A percentile compares a stretch with the other conserved stretches of the same genome.
phyloP scores from a whole-genome alignment of 2,329 filamentous ascomycete species.

The Ophiostoma populinum region DNA sequence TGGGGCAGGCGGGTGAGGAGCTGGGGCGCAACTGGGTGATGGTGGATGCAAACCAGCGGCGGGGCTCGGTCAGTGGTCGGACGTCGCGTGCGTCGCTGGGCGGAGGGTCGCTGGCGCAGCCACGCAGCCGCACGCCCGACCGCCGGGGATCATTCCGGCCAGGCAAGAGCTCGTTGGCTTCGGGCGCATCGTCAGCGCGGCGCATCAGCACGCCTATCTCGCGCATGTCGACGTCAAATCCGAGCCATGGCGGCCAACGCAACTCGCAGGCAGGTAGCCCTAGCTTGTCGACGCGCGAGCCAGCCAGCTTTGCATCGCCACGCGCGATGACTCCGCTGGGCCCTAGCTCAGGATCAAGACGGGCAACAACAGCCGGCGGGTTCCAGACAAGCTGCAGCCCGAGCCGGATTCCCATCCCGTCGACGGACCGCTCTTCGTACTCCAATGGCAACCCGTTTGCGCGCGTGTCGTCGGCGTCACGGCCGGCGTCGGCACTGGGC shows the following conservation, averaged over 20 bases:
- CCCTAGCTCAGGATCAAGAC: too few relatives aligned
- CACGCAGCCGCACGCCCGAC: neutral
- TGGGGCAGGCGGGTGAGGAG: constrained; percentile 34
- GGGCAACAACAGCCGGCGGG: neutral
- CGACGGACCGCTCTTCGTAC: neutral
- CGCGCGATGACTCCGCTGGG: constrained; percentile 13
- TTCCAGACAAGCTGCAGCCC: constrained; percentile 12
- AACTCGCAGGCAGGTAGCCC: constrained; percentile 31
- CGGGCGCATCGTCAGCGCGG: constrained; percentile 19
- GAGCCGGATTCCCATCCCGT: constrained; percentile 26
- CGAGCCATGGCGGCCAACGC: constrained; percentile 13
- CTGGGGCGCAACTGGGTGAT: constrained; percentile 56
- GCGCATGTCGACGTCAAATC: constrained; percentile 10
- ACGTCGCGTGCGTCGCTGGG: neutral
- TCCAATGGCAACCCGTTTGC: constrained; percentile 8
- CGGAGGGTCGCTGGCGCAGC: neutral
- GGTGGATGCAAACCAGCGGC: constrained; percentile 25
- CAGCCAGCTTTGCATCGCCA: constrained; percentile 36
- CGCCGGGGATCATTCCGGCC: constrained; percentile 4
- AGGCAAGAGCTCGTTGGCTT: too few relatives aligned
- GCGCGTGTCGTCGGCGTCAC: constrained; percentile 1
- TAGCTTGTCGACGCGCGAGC: constrained; percentile 21
- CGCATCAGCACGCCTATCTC: constrained; percentile 28
- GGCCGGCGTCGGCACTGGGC: constrained; percentile 23
- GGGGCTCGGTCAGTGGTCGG: neutral